Evolutionary conservation across 2,329 filamentous ascomycete genomes (phyloP).

Genomic region (Nannizzia gypsea): DNA sequence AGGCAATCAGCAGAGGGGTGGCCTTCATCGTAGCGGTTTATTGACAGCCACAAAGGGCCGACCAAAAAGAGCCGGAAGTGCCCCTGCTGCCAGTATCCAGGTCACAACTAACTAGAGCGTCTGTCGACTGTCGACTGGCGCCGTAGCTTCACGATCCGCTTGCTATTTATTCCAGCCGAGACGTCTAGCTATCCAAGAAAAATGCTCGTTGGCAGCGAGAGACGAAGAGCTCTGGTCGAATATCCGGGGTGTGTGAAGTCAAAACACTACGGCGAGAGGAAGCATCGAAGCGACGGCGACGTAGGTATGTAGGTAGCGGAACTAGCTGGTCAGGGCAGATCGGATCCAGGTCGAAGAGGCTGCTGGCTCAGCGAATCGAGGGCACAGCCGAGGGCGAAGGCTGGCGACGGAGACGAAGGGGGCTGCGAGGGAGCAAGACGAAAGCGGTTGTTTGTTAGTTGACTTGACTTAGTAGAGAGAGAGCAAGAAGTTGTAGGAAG

Average conservation of each 20-base stretch:
- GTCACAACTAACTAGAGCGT: no score
- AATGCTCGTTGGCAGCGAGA: not conserved
- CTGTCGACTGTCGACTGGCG: not conserved
- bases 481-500: no score
- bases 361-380: not conserved
- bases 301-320: not conserved
- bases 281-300: not conserved
- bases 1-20: slow-evolving; percentile 90
- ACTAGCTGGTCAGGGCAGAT: not conserved
- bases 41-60: slow-evolving; percentile 3
- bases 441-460: no score
- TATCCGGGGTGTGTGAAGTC: not conserved
- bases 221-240: not conserved
- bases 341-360: not conserved
- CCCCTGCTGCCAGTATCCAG: not conserved
- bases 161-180: not conserved
- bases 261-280: not conserved
- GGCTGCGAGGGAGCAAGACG: no score
- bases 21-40: slow-evolving; percentile 63
- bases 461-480: no score
- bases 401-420: no score
- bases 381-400: not conserved
- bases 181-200: not conserved
- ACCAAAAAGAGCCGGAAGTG: not conserved
- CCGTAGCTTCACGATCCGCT: not conserved